Conservation (phyloP, 163 green algal genomes). For the Scenedesmus sp. region DNA sequence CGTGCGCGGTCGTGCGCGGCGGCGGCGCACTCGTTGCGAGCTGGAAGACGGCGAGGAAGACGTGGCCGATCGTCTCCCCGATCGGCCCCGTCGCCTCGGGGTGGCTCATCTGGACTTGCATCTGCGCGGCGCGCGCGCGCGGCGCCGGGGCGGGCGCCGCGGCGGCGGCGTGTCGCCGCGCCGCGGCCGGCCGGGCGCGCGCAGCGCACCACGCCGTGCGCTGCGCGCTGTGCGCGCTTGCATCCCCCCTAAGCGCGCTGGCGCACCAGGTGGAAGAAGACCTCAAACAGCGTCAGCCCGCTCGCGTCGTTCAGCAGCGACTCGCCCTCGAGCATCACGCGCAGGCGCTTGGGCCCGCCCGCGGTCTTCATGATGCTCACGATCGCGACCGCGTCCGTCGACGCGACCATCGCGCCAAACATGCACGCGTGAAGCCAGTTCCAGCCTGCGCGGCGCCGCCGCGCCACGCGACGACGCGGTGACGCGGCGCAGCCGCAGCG, state of each 20-base stretch:
- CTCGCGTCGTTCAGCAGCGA: conserved; percentile 90
- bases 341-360: conserved; percentile 71
- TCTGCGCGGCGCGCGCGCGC: no score
- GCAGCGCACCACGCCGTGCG: background rate
- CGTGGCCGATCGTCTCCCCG: conserved; percentile 4
- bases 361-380: conserved; percentile 49
- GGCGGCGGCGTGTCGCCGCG: background rate
- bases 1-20: no score
- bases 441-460: conserved; percentile 56
- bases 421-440: conserved; percentile 84
- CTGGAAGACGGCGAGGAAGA: conserved; percentile 36
- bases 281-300: conserved; percentile 80
- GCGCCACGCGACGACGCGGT: background rate
- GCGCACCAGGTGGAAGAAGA: conserved; percentile 56
- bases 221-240: background rate
- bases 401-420: conserved; percentile 86
- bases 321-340: conserved; percentile 88
- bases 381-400: conserved; percentile 84
- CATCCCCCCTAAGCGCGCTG: background rate
- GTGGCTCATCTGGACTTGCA: conserved; percentile 24
- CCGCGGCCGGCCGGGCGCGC: background rate
- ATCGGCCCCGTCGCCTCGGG: conserved; percentile 8
- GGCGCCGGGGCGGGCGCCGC: no score
- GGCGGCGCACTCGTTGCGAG: conserved; percentile 41
- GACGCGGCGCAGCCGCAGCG: background rate